Base-by-base conservation (phyloP, 495 filamentous ascomycete species). In the Letharia lupina region DNA sequence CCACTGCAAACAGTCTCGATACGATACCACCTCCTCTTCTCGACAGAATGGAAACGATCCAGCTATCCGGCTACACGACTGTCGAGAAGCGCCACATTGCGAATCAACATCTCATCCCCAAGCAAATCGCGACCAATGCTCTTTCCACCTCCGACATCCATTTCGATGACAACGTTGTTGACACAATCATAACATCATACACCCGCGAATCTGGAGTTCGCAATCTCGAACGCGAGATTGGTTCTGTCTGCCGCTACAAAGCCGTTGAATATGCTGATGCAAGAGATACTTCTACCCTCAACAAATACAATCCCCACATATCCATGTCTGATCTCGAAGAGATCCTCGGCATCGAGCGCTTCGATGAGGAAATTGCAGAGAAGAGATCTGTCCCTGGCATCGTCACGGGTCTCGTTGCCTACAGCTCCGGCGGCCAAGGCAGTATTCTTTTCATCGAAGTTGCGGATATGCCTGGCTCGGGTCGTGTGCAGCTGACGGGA, bases 391-490 rank as follows among this genome's bases (percentile, higher is more conserved):
- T 91, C 57, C 93, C 95, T 28, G 94, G 94, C 66, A 90, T 99
- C 62, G 94, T 99, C 61, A 99, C 95, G 9, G 94, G 95, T 54
- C 87, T 99, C 23, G 94, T 98, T 28, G 95, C 95, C n/a, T 98
- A 96, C 79, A 90, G 86, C 68, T 90, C 87, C 31, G 94, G 95
- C 59, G 91, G 91, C 54, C 91, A 96, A 76, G 94, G 94, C 56
- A 92, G 90, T 72, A 99, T 99, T 72, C 80, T 99, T 60, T 99
- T 99, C 80, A 98, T 99, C 72, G 94, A 99, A 77, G 89, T 96
- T 39, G 91, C 93, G 41, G 91, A 96, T 73, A 97, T 98, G 93
- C 94, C 94, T 16, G 94, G 94, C 41, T 89, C 82, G 62, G 94
- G 94, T 42, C 87, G 89, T 58, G 89, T 99, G 58, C 93, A 97